A percentile compares a stretch with the other conserved stretches of the same genome.
These are phyloP conservation scores for Talaromyces stipitatus DNA, from an alignment of 495 filamentous ascomycete species.

Conservation along the genomic window DNA sequence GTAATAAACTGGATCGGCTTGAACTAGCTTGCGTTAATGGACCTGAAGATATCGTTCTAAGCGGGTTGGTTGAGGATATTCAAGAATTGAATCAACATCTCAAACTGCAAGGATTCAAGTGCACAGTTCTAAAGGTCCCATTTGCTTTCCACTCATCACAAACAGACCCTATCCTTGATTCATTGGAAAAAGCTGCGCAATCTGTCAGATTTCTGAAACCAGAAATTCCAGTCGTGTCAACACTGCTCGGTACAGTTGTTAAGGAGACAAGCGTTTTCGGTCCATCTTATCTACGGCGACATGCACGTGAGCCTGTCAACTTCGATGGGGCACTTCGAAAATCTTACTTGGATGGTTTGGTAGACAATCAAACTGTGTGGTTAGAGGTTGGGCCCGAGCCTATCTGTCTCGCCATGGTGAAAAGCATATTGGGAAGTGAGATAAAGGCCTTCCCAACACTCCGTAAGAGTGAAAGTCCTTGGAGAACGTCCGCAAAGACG, in stretches of 20 bases:
- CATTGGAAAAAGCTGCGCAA: slow-evolving; percentile 49
- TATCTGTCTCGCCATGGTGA: slow-evolving; percentile 61
- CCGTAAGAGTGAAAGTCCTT: slow-evolving; percentile 23
- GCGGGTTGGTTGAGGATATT: slow-evolving; percentile 38
- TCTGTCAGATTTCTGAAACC: slow-evolving; percentile 32
- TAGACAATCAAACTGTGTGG: slow-evolving; percentile 35
- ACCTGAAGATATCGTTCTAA: slow-evolving; percentile 41
- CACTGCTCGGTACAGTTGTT: slow-evolving; percentile 47
- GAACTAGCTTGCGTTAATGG: slow-evolving; percentile 49
- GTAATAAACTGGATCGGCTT: slow-evolving; percentile 8
- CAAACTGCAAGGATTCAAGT: slow-evolving; percentile 33
- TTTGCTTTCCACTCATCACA: slow-evolving; percentile 70
- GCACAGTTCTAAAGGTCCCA: slow-evolving; percentile 16
- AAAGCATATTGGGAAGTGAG: slow-evolving; percentile 50
- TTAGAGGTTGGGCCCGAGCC: slow-evolving; percentile 67
- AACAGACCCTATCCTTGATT: slow-evolving; percentile 59
- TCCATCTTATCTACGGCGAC: slow-evolving; percentile 54
- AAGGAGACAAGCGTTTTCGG: slow-evolving; percentile 37
- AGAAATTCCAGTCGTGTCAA: slow-evolving; percentile 48
- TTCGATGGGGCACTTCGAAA: slow-evolving; percentile 57
- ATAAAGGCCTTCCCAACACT: slow-evolving; percentile 46
- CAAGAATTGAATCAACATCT: slow-evolving; percentile 46
- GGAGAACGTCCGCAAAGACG: slow-evolving; percentile 43
- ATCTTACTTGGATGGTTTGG: slow-evolving; percentile 35
- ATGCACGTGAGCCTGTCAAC: slow-evolving; percentile 66